These are phyloP conservation scores for Wickerhamiella azymoides DNA, from an alignment of 805 yeast species.

Conservation along the genomic window DNA sequence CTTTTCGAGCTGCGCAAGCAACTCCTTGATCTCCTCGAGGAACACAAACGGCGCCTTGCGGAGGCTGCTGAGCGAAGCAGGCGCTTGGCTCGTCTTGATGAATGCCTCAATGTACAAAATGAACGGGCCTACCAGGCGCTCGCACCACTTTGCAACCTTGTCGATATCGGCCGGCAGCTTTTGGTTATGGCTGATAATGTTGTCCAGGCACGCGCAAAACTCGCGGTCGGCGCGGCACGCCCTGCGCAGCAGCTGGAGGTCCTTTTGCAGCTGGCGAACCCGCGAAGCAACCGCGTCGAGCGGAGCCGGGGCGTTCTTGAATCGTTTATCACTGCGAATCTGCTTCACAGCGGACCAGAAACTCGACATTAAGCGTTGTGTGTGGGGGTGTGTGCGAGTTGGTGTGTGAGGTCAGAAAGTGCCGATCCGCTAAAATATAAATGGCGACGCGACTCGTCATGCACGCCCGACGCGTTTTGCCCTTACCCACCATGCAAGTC, in stretches of 20 bases:
- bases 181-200: neutral
- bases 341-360: constrained; percentile 9
- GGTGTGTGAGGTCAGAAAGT: neutral
- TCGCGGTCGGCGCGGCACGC: constrained; percentile 1
- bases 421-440: neutral
- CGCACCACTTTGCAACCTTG: constrained; percentile 9
- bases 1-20: constrained; percentile 8
- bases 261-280: constrained; percentile 6
- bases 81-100: neutral
- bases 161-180: constrained; percentile 6
- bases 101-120: constrained; percentile 9
- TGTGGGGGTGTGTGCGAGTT: neutral
- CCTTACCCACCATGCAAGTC: neutral
- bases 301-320: constrained; percentile 9
- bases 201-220: neutral
- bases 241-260: constrained; percentile 3
- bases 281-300: constrained; percentile 6
- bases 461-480: neutral
- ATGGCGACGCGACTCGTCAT: neutral
- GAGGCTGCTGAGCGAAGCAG: constrained; percentile 1
- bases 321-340: constrained; percentile 9
- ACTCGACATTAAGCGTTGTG: constrained; percentile 3
- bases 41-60: constrained; percentile 11
- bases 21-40: constrained; percentile 9
- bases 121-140: constrained; percentile 6